Conservation (phyloP, 192 early-diverging fungal species). For the Geranomyces variabilis region DNA sequence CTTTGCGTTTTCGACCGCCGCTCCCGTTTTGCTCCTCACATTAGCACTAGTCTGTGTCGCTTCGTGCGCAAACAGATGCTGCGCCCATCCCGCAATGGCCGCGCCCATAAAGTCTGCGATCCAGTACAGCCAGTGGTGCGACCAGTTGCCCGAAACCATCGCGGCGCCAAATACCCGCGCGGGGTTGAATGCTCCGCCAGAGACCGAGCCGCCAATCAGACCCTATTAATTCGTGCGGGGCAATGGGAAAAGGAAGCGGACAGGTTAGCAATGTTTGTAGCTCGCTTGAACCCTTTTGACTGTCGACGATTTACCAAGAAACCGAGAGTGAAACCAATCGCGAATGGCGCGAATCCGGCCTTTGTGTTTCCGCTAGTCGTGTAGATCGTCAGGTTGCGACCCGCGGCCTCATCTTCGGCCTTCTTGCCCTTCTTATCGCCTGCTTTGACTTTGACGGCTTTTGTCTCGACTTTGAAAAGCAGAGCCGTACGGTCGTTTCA, state of each 20-base stretch:
- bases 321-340: conserved; percentile 65
- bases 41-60: conserved; percentile 40
- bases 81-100: conserved; percentile 55
- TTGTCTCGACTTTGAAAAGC: conserved; percentile 49
- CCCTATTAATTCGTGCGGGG: conserved; percentile 27
- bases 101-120: conserved; percentile 59
- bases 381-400: conserved; percentile 65
- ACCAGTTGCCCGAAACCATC: conserved; percentile 55
- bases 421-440: conserved; percentile 10
- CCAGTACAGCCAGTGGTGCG: conserved; percentile 66
- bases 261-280: not conserved
- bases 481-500: not conserved
- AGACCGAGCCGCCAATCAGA: conserved; percentile 59
- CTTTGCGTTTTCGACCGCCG: no score
- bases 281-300: not conserved
- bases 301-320: conserved; percentile 35
- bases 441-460: conserved; percentile 47
- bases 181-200: conserved; percentile 66
- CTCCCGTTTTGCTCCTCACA: conserved; percentile 40
- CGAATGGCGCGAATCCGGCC: conserved; percentile 65
- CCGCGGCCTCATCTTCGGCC: conserved; percentile 38
- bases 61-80: conserved; percentile 61
- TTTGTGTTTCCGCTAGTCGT: conserved; percentile 68
- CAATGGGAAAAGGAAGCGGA: not conserved
- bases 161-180: conserved; percentile 64